Evolutionary conservation across 306 rosid species (phyloP), one percentile per base, ranked within the genome.

Genomic region (Trifolium subterraneum): DNA sequence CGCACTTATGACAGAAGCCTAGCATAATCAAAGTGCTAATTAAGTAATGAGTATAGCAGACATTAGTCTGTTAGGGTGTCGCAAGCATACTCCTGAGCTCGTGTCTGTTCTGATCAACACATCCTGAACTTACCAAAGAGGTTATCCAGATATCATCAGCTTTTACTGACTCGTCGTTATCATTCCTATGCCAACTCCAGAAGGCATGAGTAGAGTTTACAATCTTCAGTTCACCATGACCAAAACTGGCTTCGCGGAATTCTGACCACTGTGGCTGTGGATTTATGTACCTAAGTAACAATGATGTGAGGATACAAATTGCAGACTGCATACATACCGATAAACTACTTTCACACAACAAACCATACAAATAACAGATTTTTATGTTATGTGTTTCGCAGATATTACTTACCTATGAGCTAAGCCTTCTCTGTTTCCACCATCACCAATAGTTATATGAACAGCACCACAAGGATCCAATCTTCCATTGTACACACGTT

Each of bases 121-220:
- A 94, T 63, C 87, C 92, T 3, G 90, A 88, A 66, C 76, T 74
- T 9, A 74, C 84, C 83, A 92, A 80, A 23, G 96, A 91, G 77
- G 89, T 92, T 51, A 94, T 87, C 99, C 99, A 91, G 63, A 84
- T 78, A 71, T 90, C 85, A 87, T 94, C 99, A 8, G 95, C 92
- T 73, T 80, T 86, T 16, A 94, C 90, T n/a, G 96, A 84, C 83
- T 92, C 90, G 0, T 92, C 97, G 6, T 94, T 86, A 18, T 92
- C 99, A 63, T 94, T 94, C 88, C 99, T 87, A 81, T 94, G 96
- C 99, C 99, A 94, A 84, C 90, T 90, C 99, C 99, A 94, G 76
- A 86, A 84, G 50, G 96, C 90, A 83, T 88, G 97, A 71, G 92
- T 86, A 10, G 97, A 83, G 78, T 90, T 93, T 61, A 85, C 86